Conservation (phyloP, 2,329 filamentous ascomycete genomes). For the Colletotrichum nymphaeae region DNA sequence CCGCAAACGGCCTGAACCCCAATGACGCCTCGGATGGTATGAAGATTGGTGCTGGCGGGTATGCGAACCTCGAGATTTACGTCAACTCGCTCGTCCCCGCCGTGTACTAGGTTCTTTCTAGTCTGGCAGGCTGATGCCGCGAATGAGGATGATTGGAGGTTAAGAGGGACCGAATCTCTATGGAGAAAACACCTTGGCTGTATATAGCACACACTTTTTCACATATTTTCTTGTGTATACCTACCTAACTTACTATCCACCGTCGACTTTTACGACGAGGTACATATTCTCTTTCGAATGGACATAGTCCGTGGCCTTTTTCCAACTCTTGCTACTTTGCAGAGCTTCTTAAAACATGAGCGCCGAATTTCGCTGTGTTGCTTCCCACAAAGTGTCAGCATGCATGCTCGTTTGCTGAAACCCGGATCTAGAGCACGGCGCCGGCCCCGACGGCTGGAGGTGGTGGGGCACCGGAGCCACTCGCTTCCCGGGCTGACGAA, state of each 20-base stretch:
- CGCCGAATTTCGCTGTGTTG: background rate
- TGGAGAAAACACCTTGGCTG: background rate
- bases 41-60: conserved; percentile 53
- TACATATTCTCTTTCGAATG: conserved; percentile 2
- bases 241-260: background rate
- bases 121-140: conserved; percentile 38
- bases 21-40: conserved; percentile 54
- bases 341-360: no score
- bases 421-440: no score
- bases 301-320: background rate
- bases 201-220: conserved; percentile 7
- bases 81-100: conserved; percentile 58
- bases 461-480: no score
- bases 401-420: background rate
- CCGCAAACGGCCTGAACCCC: conserved; percentile 52
- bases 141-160: background rate
- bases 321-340: background rate
- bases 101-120: conserved; percentile 54
- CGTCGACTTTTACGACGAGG: background rate
- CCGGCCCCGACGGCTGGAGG: no score
- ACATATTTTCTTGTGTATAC: conserved; percentile 13
- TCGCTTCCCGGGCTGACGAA: no score
- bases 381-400: background rate
- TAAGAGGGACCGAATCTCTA: background rate
- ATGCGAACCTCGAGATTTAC: conserved; percentile 61